Percentiles rank a stretch among this genome's conserved stretches.
phyloP scores from a whole-genome alignment of 805 yeast genomes.

The Lipomyces mesembrius region DNA sequence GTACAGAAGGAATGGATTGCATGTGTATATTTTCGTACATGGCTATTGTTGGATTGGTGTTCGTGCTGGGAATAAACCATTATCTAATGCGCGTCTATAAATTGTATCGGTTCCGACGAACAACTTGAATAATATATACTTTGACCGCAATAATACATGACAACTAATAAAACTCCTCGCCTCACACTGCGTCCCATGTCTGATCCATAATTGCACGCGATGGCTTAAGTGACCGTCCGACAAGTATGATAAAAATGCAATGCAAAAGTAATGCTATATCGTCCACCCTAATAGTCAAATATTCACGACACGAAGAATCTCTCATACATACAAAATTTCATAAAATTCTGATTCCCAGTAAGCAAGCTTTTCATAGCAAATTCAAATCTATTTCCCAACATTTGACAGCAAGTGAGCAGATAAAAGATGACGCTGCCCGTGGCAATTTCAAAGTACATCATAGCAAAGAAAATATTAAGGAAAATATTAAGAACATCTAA shows the following conservation, averaged over 20 bases:
- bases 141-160: neutral
- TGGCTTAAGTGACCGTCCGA: neutral
- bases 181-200: neutral
- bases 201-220: neutral
- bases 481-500: neutral
- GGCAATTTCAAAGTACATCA: neutral
- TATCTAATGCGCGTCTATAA: neutral
- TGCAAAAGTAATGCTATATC: neutral
- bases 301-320: neutral
- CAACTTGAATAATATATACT: neutral
- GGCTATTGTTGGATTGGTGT: neutral
- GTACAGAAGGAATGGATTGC: neutral
- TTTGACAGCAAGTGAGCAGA: neutral
- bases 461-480: neutral
- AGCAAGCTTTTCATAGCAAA: neutral
- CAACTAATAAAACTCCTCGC: neutral
- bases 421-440: neutral
- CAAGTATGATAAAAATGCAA: neutral
- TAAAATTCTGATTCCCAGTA: neutral
- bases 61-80: neutral
- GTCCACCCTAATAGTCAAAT: neutral
- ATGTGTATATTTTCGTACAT: neutral
- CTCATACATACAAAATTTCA: neutral
- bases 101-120: neutral
- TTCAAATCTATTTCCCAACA: neutral